Conservation (phyloP, 2,329 filamentous ascomycete genomes). For the Grosmannia penicillata region DNA sequence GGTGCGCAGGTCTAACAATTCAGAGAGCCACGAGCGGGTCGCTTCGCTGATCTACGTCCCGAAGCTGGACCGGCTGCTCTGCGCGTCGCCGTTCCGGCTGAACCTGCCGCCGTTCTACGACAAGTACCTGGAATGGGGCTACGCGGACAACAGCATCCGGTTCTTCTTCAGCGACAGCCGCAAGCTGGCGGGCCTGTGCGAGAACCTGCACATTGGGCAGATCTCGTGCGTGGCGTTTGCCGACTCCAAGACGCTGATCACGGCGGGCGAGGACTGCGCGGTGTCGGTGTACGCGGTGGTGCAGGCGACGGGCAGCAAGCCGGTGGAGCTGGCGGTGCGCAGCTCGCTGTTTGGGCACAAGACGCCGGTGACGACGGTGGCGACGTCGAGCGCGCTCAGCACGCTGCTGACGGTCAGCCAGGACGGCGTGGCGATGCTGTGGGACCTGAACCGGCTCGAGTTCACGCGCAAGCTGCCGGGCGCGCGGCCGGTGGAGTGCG, state of each 20-base stretch:
- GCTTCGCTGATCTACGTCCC: conserved; percentile 62
- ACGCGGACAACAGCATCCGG: conserved; percentile 79
- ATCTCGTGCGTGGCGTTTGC: conserved; percentile 73
- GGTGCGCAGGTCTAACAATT: too few relatives aligned
- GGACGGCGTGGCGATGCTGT: conserved; percentile 69
- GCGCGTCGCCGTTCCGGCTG: conserved; percentile 67
- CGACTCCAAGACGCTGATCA: conserved; percentile 81
- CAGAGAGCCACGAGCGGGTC: conserved; percentile 65
- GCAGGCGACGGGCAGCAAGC: conserved; percentile 18
- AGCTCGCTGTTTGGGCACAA: conserved; percentile 85
- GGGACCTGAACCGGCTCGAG: conserved; percentile 84
- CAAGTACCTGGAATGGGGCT: conserved; percentile 92
- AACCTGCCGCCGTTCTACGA: conserved; percentile 80
- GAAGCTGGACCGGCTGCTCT: conserved; percentile 71
- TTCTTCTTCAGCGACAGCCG: conserved; percentile 79
- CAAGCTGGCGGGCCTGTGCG: conserved; percentile 74
- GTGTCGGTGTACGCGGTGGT: conserved; percentile 75
- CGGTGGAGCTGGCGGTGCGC: conserved; percentile 63
- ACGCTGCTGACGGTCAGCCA: conserved; percentile 71
- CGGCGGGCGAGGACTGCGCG: conserved; percentile 83
- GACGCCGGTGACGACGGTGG: conserved; percentile 64
- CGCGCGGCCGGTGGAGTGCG: conserved; percentile 49
- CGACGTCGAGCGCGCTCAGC: conserved; percentile 77
- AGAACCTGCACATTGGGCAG: conserved; percentile 86
- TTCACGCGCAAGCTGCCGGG: conserved; percentile 62